Evolutionary conservation across 257 asterid genomes (phyloP).

Genomic region (Haberlea rhodopensis): DNA sequence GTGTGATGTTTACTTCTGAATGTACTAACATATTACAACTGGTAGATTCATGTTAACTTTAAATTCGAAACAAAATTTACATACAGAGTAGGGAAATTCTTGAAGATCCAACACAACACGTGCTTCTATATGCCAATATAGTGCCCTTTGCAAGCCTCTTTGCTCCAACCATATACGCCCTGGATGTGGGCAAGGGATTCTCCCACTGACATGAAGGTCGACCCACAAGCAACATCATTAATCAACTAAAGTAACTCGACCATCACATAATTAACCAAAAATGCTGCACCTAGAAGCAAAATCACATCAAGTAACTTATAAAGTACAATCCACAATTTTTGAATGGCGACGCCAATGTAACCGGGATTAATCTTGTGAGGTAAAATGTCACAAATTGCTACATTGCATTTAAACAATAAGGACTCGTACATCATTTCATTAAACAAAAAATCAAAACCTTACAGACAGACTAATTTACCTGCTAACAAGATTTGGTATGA

Average conservation of each 20-base stretch:
- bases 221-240: conserved; percentile 6
- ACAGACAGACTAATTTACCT: conserved; percentile 40
- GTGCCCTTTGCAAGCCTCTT: conserved; percentile 87
- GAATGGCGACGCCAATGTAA: neutral
- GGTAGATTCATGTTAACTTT: neutral
- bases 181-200: conserved; percentile 86
- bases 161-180: conserved; percentile 99
- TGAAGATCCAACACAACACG: conserved; percentile 94
- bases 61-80: conserved; percentile 26
- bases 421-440: neutral
- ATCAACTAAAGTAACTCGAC: conserved; percentile 7
- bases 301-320: neutral
- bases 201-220: conserved; percentile 47
- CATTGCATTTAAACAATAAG: neutral
- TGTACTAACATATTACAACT: conserved; percentile 4
- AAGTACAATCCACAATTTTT: neutral
- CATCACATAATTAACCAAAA: conserved; percentile 9
- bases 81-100: conserved; percentile 62
- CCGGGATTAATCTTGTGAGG: neutral
- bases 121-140: conserved; percentile 97
- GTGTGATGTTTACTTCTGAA: conserved; percentile 9
- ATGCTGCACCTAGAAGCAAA: neutral
- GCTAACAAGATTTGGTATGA: conserved; percentile 86
- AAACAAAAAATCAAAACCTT: neutral
- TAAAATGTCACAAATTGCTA: neutral